Conservation (phyloP, 108 stramenopile species). For the Aureococcus anophagefferens region DNA sequence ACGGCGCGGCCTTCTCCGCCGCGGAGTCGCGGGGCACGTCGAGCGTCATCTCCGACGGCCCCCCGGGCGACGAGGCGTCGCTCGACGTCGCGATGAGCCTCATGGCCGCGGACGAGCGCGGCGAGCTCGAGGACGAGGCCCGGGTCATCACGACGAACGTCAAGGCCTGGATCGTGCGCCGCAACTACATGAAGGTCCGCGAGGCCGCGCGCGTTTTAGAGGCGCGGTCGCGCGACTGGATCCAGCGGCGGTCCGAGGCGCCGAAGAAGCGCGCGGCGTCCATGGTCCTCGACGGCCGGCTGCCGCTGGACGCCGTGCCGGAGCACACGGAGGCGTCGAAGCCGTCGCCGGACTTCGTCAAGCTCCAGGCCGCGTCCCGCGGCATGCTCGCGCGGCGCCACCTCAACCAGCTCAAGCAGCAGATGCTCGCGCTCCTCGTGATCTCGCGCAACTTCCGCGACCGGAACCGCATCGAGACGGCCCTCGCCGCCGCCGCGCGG, state of each 20-base stretch:
- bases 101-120: slow-evolving; percentile 34
- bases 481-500: no score
- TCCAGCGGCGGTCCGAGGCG: neutral
- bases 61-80: slow-evolving; percentile 22
- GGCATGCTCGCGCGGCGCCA: slow-evolving; percentile 9
- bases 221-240: slow-evolving; percentile 26
- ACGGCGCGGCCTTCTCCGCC: slow-evolving; percentile 9
- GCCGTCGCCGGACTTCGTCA: neutral
- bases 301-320: neutral
- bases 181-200: slow-evolving; percentile 36
- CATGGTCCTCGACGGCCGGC: no score
- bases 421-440: slow-evolving; percentile 5
- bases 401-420: neutral
- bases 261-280: neutral
- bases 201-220: slow-evolving; percentile 39
- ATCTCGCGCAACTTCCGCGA: slow-evolving; percentile 6
- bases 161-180: slow-evolving; percentile 31
- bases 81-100: slow-evolving; percentile 31
- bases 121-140: slow-evolving; percentile 32
- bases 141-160: slow-evolving; percentile 38
- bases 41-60: slow-evolving; percentile 19
- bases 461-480: no score
- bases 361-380: slow-evolving; percentile 10
- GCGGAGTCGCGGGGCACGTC: neutral
- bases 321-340: neutral